Base-by-base conservation (phyloP, 805 yeast species). In the Wickerhamiella parazyma region DNA sequence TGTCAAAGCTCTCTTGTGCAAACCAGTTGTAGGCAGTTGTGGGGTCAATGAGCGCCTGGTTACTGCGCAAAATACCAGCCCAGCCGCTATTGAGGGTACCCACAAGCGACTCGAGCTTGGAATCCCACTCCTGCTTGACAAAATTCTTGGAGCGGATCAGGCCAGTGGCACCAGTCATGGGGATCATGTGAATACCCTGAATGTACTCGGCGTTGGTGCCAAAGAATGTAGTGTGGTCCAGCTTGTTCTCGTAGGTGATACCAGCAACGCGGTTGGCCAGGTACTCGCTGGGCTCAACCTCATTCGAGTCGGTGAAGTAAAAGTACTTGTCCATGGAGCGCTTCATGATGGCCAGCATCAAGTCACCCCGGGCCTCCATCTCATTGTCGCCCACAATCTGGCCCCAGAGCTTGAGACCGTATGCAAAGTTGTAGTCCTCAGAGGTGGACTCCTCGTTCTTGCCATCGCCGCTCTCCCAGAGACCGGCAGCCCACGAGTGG, bases 161-260 rank as follows among this genome's bases (percentile, higher is more conserved):
- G 1, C 76, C 68, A 14, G 80, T 72, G 12, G 70, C 69, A 2
- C 83, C 80, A 0, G 83, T 78, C 36, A 76, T 64, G 21, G 89
- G 89, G 35, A 81, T 59, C 87, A 80, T 81, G 54, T 81, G 86
- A 46, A 80, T 80, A 8, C 91, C 91, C 55, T 80, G 86, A 41
- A 78, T 79, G 56, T 75, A 80, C 57, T 79, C 80, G 22, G 65
- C 59, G 46, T 73, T 67, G 46, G 68, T 62, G 2, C 87, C 87
- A 53, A 81, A 81, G 58, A 73, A 81, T 2, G 89, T 80, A 5
- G 84, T 73, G 64, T 78, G 78, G 54, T 76, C 85, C 39, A 77
- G 64, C 56, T 80, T 79, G 63, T 80, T 80, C 59, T 80, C 86
- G 59, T 78, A 79, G n/a, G 77, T 59, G 45, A 80, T 78, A n/a